Evolutionary conservation across 768 basidiomycete genomes (phyloP).

Genomic region (Panaeolus cyanescens): DNA sequence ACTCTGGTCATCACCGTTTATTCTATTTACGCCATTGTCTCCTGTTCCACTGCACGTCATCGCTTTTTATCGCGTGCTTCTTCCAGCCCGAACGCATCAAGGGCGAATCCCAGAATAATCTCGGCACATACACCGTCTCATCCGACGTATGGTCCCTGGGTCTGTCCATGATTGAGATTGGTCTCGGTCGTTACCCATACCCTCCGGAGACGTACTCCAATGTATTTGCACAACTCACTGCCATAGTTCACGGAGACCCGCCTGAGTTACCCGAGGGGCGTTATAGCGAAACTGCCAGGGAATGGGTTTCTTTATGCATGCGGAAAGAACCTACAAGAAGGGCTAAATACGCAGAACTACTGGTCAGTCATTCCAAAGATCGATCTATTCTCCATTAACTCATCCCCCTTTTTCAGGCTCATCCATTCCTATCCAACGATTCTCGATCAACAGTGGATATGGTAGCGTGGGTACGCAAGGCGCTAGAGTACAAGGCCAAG

Average conservation of each 20-base stretch:
- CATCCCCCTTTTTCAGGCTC: constrained; percentile 44
- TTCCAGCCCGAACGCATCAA: constrained; percentile 91
- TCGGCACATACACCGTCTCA: constrained; percentile 91
- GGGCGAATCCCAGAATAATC: constrained; percentile 85
- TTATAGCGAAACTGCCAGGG: constrained; percentile 69
- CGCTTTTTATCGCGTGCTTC: background rate
- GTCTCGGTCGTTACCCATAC: constrained; percentile 89
- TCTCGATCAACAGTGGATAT: constrained; percentile 72
- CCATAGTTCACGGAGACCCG: constrained; percentile 94
- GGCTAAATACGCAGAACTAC: constrained; percentile 81
- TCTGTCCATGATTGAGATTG: constrained; percentile 91
- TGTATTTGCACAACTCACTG: constrained; percentile 94
- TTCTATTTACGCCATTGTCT: background rate
- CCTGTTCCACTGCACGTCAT: background rate
- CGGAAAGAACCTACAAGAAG: constrained; percentile 77
- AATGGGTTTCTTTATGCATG: constrained; percentile 83
- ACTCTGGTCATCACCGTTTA: background rate
- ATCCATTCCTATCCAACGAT: constrained; percentile 77
- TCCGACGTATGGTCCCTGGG: constrained; percentile 99
- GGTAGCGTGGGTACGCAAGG: constrained; percentile 75
- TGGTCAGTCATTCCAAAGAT: constrained; percentile 44
- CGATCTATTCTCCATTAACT: constrained; percentile 1
- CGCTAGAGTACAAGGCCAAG: constrained; percentile 32
- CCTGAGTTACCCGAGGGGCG: constrained; percentile 78
- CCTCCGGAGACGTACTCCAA: constrained; percentile 97